Evolutionary conservation across 176 grass and related monocot species (phyloP).

Genomic region (Elaeis guineensis): DNA sequence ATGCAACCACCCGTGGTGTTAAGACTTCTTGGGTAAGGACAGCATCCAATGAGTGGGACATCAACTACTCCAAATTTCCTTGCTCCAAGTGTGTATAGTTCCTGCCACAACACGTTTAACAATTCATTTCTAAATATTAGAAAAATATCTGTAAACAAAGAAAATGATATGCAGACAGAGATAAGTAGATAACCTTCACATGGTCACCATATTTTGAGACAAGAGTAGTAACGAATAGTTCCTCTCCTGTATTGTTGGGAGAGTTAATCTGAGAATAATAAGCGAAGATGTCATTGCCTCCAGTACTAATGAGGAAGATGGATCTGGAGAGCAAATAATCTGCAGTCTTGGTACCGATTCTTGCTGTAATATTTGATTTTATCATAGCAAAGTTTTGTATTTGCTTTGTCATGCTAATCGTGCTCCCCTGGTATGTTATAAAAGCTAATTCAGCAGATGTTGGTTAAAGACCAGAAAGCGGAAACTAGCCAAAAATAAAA

Average conservation of each 20-base stretch:
- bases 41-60: slow-evolving; percentile 80
- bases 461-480: too few species aligned
- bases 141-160: not conserved
- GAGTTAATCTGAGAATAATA: not conserved
- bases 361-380: not conserved
- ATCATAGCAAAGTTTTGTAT: slow-evolving; percentile 27
- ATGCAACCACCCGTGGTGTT: slow-evolving; percentile 69
- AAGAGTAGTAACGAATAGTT: slow-evolving; percentile 16
- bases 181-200: slow-evolving; percentile 23
- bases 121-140: too few species aligned
- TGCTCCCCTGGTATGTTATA: slow-evolving; percentile 8
- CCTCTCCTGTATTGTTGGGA: slow-evolving; percentile 5
- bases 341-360: not conserved
- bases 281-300: slow-evolving; percentile 60
- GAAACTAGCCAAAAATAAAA: too few species aligned
- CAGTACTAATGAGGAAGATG: slow-evolving; percentile 44
- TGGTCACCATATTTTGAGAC: slow-evolving; percentile 15
- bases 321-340: slow-evolving; percentile 31
- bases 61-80: slow-evolving; percentile 77
- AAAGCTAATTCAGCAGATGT: too few species aligned
- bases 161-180: not conserved
- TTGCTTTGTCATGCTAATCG: slow-evolving; percentile 21
- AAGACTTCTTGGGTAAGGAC: slow-evolving; percentile 76
- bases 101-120: slow-evolving; percentile 16
- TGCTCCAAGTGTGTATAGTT: slow-evolving; percentile 55